A percentile compares a stretch with the other conserved stretches of the same genome.
phyloP scores from a whole-genome alignment of 2,329 filamentous ascomycete species.

The Rugonectria rugulosa region DNA sequence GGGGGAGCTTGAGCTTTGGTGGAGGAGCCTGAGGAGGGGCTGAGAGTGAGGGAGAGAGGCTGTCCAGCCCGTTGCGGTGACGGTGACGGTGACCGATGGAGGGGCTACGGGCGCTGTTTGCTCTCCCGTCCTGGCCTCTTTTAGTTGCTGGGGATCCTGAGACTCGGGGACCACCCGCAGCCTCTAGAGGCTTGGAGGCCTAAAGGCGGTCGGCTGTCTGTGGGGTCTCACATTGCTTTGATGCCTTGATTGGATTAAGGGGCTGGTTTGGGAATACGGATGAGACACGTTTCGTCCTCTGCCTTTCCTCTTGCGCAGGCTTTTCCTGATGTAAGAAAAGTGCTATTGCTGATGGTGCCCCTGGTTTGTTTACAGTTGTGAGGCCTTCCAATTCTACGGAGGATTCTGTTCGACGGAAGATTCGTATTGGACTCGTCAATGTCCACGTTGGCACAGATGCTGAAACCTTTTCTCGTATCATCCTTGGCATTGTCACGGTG shows the following conservation, averaged over 20 bases:
- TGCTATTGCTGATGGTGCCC: constrained; percentile 12
- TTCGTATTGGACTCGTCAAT: too few species aligned
- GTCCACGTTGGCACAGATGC: neutral
- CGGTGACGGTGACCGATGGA: constrained; percentile 41
- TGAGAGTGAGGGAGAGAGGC: too few species aligned
- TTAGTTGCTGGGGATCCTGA: constrained; percentile 2
- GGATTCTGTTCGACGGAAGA: neutral
- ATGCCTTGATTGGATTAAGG: constrained; percentile 14
- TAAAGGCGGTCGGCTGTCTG: constrained; percentile 14
- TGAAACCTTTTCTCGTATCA: neutral
- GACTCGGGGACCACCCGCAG: constrained; percentile 8
- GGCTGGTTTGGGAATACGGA: constrained; percentile 10
- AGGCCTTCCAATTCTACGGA: neutral
- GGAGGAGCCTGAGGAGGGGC: constrained; percentile 31
- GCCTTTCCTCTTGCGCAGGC: neutral
- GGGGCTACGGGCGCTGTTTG: constrained; percentile 39
- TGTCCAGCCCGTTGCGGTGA: constrained; percentile 40
- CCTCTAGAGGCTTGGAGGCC: constrained; percentile 2
- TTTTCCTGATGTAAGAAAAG: constrained; percentile 2
- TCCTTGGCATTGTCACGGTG: too few species aligned
- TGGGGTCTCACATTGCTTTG: constrained; percentile 5
- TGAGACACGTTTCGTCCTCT: constrained; percentile 6
- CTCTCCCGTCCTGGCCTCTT: neutral
- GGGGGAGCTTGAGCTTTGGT: constrained; percentile 30
- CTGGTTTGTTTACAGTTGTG: constrained; percentile 16